Conservation (phyloP, 306 rosid genomes). For the Begonia fuchsioides region DNA sequence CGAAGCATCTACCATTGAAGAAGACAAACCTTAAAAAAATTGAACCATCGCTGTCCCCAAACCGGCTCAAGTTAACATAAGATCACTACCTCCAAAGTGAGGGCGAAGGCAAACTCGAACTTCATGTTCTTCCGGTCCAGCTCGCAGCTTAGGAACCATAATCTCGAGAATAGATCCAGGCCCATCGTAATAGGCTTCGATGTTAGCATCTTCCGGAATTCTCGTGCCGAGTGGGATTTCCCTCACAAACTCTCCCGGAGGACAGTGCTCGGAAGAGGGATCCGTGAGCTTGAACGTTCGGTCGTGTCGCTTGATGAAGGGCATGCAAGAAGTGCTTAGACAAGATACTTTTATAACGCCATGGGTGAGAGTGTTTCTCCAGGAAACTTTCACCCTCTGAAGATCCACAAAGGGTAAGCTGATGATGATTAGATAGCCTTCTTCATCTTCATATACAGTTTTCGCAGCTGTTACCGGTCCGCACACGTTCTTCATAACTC, state of each 20-base stretch:
- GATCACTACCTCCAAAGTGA: conserved; percentile 75
- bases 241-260: conserved; percentile 80
- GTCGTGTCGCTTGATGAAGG: conserved; percentile 66
- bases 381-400: conserved; percentile 70
- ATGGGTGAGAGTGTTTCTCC: conserved; percentile 71
- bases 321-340: conserved; percentile 62
- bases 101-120: conserved; percentile 92
- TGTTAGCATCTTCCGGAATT: conserved; percentile 81
- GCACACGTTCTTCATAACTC: conserved; percentile 65
- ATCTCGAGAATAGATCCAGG: conserved; percentile 88
- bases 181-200: conserved; percentile 79
- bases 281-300: conserved; percentile 80
- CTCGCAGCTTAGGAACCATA: conserved; percentile 74
- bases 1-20: conserved; percentile 12
- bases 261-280: conserved; percentile 77
- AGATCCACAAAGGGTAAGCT: conserved; percentile 81
- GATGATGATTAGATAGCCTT: conserved; percentile 63
- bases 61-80: conserved; percentile 58
- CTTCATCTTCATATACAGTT: conserved; percentile 75
- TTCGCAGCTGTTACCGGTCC: conserved; percentile 95
- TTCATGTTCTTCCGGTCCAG: conserved; percentile 81
- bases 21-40: too few relatives aligned
- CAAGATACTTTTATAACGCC: conserved; percentile 88
- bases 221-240: conserved; percentile 73
- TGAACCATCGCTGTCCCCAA: background rate